Evolutionary conservation across 139 green algal genomes (phyloP), one percentile per base, ranked within the genome.

Genomic region (Volvox reticuliferus): DNA sequence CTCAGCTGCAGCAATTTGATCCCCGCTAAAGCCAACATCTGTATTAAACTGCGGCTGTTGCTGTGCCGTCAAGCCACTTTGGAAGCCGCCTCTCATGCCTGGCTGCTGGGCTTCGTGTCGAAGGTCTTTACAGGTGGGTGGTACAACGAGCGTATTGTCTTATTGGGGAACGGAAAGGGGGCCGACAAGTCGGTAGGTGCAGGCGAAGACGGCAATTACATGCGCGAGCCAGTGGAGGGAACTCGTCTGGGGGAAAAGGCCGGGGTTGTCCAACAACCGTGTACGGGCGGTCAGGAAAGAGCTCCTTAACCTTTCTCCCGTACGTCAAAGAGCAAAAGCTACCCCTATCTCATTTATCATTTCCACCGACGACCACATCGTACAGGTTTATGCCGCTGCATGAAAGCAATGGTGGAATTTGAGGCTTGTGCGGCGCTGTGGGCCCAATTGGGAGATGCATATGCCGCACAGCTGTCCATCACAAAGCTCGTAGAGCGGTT

Each of bases 351-450:
- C 9, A 55, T 14, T 55, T 9, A 55, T 9, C 44, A 55, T 55
- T 9, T 14, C 44, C n/a, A n/a, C n/a, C n/a, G n/a, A 55, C 44
- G 5, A 55, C 9, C 44, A 55, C 44, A 9, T 14, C 44, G 76
- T 61, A 28, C 55, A 90, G 86, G 86, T 75, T 17, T 90, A 55
- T 83, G 71, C 20, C 86, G 86, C 71, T 90, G 86, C 86, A 83
- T 90, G 86, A 90, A 90, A 55, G 86, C 73, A 18, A 83, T 90
- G 86, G 86, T 90, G 86, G 86, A 90, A 75, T 90, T 90, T 55
- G 86, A 90, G 86, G n/a, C 50, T 18, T 90, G 86, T 44, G 37
- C 79, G 50, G 50, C 18, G 50, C 86, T 90, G 37, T 90, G 86
- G 86, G 86, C 50, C 68, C 26, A 36, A 62, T 19, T 90, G 86